phyloP scores from a whole-genome alignment of 2,329 filamentous ascomycete genomes.

The Colletotrichum musicola region DNA sequence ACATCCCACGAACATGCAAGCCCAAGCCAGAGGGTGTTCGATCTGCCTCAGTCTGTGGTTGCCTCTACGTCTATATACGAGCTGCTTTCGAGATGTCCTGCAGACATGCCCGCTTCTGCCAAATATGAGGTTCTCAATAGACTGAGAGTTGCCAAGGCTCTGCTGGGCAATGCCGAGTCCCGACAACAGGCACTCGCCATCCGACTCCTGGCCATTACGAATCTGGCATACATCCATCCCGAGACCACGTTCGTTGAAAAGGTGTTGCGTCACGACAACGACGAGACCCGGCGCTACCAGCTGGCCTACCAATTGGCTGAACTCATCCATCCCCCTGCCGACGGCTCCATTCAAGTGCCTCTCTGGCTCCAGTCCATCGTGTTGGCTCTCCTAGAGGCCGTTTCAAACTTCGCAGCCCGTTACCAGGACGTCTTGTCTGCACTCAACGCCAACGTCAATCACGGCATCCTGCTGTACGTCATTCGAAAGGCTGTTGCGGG shows the following conservation, averaged over 20 bases:
- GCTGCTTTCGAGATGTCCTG: conserved; percentile 66
- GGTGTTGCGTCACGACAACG: conserved; percentile 86
- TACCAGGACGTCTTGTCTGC: conserved; percentile 87
- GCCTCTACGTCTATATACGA: conserved; percentile 66
- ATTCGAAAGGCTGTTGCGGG: conserved; percentile 90
- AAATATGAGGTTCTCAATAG: conserved; percentile 90
- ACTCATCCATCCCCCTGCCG: conserved; percentile 84
- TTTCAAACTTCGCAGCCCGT: conserved; percentile 82
- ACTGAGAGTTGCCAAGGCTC: conserved; percentile 84
- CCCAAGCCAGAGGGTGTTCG: conserved; percentile 69
- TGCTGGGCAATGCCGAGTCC: conserved; percentile 73
- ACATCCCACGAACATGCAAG: conserved; percentile 49
- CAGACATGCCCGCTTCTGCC: conserved; percentile 77
- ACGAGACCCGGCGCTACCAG: conserved; percentile 90
- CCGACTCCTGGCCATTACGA: conserved; percentile 88
- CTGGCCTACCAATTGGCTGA: conserved; percentile 93
- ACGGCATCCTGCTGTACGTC: conserved; percentile 93
- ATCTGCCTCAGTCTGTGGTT: conserved; percentile 72
- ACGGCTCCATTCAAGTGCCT: conserved; percentile 76
- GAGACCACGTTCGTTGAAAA: conserved; percentile 89
- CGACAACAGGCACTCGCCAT: conserved; percentile 84
- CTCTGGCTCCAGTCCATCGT: conserved; percentile 85
- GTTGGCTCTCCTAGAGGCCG: conserved; percentile 84
- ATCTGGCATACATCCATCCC: conserved; percentile 88
- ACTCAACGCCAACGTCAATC: conserved; percentile 95